Evolutionary conservation across 805 yeast species (phyloP), one percentile per base, ranked within the genome.

Genomic region (Candida silvicultrix): DNA sequence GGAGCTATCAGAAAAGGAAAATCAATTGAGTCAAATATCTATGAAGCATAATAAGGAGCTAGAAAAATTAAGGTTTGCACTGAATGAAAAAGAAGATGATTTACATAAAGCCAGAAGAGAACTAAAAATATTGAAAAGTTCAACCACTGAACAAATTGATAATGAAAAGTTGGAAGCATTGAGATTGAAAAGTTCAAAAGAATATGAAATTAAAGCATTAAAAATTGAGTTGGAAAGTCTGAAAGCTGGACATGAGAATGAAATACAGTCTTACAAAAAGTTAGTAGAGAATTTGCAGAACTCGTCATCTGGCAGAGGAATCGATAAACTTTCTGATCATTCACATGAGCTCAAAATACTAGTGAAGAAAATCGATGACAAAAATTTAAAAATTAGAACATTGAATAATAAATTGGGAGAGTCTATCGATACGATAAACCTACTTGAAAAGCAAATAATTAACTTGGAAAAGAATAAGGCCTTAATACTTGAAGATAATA

Each of bases 31-130:
- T 48, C 55, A 55, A 38, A 48, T 55, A 34, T 41, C 44, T 9
- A 48, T 49, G 36, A 58, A 46, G 19, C 51, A 50, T 29, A 55
- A 52, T 29, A 58, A 48, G 42, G 57, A 52, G 54, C 52, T 49
- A 40, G 60, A 49, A 40, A 55, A 49, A 25, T 57, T 40, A 51
- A 59, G 49, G 36, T 21, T 11, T 18, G 31, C 54, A 42, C 41
- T 70, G 3, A 51, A 54, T 5, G 64, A 58, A 16, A 74, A 69
- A 49, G 77, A 74, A 65, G 54, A 59, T 16, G 67, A 67, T 18
- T 52, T 69, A 16, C 60, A 62, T 11, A 57, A 65, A 7, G 54
- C 71, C 44, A 65, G 64, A 43, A 45, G 52, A 7, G 67, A 68
- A 21, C 44, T 74, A 29, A 55, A 67, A 22, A 66, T 66, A 1